A percentile compares a stretch with the other conserved stretches of the same genome.
Evolutionary conservation across 169 alveolate species (phyloP).

Genomic region (Eimeria brunetti): DNA sequence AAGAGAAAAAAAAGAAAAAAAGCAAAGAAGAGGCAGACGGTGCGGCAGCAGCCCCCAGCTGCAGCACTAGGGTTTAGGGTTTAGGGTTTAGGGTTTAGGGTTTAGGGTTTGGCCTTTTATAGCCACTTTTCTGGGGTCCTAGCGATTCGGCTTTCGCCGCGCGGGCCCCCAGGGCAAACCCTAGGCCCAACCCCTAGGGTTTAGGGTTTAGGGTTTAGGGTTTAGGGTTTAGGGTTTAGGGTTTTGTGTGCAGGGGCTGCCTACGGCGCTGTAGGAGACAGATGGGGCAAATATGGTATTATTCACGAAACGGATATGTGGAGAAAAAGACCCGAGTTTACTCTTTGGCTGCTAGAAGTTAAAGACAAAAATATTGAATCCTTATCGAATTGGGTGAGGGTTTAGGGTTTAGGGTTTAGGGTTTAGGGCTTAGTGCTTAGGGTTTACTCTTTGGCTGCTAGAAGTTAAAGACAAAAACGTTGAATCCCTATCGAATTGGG

Average conservation of each 20-base stretch:
- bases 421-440: no score
- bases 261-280: background rate
- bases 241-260: no score
- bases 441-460: no score
- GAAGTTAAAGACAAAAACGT: no score
- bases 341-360: no score
- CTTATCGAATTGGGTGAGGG: no score
- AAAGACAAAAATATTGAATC: no score
- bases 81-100: background rate
- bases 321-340: background rate
- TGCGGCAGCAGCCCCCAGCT: background rate
- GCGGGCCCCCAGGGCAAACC: background rate
- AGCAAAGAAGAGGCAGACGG: background rate
- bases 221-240: background rate
- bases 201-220: no score
- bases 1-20: no score
- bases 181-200: slow-evolving; percentile 77
- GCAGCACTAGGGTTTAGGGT: no score
- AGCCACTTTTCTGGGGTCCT: background rate
- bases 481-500: no score
- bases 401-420: no score
- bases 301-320: slow-evolving; percentile 25
- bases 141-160: background rate
- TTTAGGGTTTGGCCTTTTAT: background rate
- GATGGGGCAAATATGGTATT: slow-evolving; percentile 11